These are phyloP conservation scores for Begonia loranthoides DNA, from an alignment of 306 rosid genomes.

Conservation along the genomic window DNA sequence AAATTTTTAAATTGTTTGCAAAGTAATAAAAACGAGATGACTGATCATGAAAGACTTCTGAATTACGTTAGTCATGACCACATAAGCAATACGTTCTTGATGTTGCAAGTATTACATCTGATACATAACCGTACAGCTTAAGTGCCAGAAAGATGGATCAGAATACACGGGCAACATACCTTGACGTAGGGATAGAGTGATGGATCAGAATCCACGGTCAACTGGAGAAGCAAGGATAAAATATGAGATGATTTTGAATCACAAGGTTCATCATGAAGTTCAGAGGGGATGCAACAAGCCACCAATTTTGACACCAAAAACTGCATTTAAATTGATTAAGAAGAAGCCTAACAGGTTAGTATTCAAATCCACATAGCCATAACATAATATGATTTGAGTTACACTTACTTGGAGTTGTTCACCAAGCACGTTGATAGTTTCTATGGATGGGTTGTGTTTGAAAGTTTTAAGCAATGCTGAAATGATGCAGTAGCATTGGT, in stretches of 20 bases:
- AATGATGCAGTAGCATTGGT: constrained; percentile 59
- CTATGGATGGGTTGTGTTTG: constrained; percentile 29
- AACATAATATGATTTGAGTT: constrained; percentile 1
- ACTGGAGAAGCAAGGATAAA: constrained; percentile 43
- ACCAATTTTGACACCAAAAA: constrained; percentile 83
- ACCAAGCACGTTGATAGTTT: constrained; percentile 52
- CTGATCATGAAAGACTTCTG: too few relatives aligned
- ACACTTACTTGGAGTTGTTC: constrained; percentile 74
- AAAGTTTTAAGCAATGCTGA: constrained; percentile 34
- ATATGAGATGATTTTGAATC: constrained; percentile 36
- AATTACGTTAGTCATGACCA: too few relatives aligned
- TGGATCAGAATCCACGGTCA: constrained; percentile 66
- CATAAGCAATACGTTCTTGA: too few relatives aligned
- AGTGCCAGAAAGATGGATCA: too few relatives aligned
- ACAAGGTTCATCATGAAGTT: constrained; percentile 26
- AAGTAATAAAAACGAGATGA: too few relatives aligned
- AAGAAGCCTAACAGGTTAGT: not conserved
- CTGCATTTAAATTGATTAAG: constrained; percentile 27
- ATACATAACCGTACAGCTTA: too few relatives aligned
- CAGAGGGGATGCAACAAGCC: constrained; percentile 52
- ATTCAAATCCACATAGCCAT: not conserved
- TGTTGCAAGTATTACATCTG: too few relatives aligned
- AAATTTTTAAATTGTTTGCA: too few relatives aligned
- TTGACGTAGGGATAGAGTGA: constrained; percentile 62
- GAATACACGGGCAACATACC: constrained; percentile 20